Percentiles rank a stretch among this genome's conserved stretches.
phyloP scores from a whole-genome alignment of 257 asterid species.

The Fraxinus americana region DNA sequence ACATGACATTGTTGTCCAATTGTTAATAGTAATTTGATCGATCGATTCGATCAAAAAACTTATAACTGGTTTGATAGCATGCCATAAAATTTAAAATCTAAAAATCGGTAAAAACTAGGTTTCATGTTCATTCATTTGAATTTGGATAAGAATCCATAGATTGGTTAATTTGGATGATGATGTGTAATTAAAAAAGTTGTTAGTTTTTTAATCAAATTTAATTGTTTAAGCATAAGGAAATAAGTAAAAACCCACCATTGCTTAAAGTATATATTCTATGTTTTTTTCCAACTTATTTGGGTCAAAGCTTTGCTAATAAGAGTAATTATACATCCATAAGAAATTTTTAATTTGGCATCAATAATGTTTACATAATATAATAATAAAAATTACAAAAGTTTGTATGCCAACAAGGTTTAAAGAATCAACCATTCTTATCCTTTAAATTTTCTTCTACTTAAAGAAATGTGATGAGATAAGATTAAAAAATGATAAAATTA shows the following conservation, averaged over 20 bases:
- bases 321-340: not conserved
- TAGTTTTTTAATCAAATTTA: not conserved
- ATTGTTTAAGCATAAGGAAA: not conserved
- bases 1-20: too few relatives aligned
- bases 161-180: not conserved
- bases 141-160: not conserved
- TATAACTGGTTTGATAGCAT: too few relatives aligned
- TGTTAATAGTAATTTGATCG: too few relatives aligned
- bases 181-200: not conserved
- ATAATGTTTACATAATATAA: not conserved
- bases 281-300: not conserved
- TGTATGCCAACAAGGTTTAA: not conserved
- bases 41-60: too few relatives aligned
- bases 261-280: too few relatives aligned
- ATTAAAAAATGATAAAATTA: too few relatives aligned
- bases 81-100: too few relatives aligned
- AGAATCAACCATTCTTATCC: not conserved
- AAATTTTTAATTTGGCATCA: slow-evolving; percentile 5
- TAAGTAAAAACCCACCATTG: not conserved
- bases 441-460: not conserved
- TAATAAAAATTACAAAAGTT: not conserved
- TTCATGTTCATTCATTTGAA: too few relatives aligned
- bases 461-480: too few relatives aligned
- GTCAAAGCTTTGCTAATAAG: not conserved
- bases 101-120: too few relatives aligned